Evolutionary conservation across 2,329 filamentous ascomycete genomes (phyloP), one percentile per base, ranked within the genome.

Genomic region (Canariomyces notabilis): DNA sequence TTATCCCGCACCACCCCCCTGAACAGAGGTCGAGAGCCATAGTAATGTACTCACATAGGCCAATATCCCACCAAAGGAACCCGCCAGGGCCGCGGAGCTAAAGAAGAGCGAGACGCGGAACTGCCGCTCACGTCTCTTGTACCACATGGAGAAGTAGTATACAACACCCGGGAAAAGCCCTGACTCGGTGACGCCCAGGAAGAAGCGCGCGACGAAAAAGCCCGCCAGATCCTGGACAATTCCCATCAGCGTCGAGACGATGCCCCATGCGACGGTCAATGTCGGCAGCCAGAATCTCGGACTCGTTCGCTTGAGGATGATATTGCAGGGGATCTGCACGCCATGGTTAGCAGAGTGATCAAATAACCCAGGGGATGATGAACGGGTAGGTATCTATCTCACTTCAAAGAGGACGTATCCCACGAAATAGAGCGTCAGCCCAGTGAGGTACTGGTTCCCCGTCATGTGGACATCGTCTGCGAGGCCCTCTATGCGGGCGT

Each of bases 341-440:
- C n/a, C n/a, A n/a, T n/a, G n/a, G n/a, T n/a, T n/a, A n/a, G n/a
- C 20, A 76, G 52, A 0, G 75, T 79, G 0, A 75, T 73, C 0
- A 79, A 11, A 77, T 62, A 0, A 76, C 76, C 76, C 75, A 79
- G 1, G 68, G 61, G 2, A 79, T 63, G 1, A 79, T 81, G 2
- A 83, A 62, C 0, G 76, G n/a, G n/a, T n/a, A n/a, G n/a, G n/a
- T n/a, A n/a, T n/a, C n/a, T n/a, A 8, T 31, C 59, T 35, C 36
- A 73, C 72, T 56, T 80, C 77, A 34, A 80, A 80, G 9, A 79
- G 55, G 1, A 79, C 75, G 48, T 80, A 80, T 35, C 75, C 75
- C 33, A 80, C 66, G 57, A 87, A 87, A 61, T 84, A 87, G 0
- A 86, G 61, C 0, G 82, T 85, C 33, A 86, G 59, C 1, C 80